Evolutionary conservation across 1,139 yeast species (phyloP), one percentile per base, ranked within the genome.

Genomic region (Chernovozyma aurita): DNA sequence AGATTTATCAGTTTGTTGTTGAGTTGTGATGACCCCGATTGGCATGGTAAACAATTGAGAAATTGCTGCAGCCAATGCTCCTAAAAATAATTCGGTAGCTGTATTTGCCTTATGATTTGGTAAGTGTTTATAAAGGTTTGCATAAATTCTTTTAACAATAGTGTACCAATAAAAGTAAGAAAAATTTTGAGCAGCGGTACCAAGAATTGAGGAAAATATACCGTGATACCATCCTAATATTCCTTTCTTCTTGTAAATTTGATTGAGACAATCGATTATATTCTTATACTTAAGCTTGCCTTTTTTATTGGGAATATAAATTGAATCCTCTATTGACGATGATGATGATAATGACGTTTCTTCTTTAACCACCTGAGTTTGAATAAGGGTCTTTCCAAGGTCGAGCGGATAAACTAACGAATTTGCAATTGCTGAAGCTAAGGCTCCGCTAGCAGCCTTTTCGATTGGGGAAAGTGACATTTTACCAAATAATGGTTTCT

Each of bases 151-250:
- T 45, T 86, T 76, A 20, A 85, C 80, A 32, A 84, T 63, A 4
- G 92, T 80, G 57, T 86, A 86, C 95, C 95, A 86, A 61, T 78
- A 86, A 57, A 86, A 87, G 61, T 86, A 86, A 25, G 88, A 80
- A 55, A 86, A 86, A 51, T 84, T 85, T 52, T 85, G 87, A 3
- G 85, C 78, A 2, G 92, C 92, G 4, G 82, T 76, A 3, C 92
- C 90, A 28, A 82, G 54, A 30, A 85, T 64, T 1, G 87, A 77
- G 1, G 92, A 80, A 4, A 78, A 64, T 34, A 86, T 59, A 1
- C 95, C 95, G 45, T 76, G 78, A 61, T 86, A 86, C 60, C 86
- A 72, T 7, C 94, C 95, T 28, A 63, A 51, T n/a, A 83, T 37
- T 1, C 95, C 95, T 48, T 79, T 74, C 39, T 61, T 61, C 40